phyloP scores from a whole-genome alignment of 2,329 filamentous ascomycete species.

The Colletotrichum viniferum region DNA sequence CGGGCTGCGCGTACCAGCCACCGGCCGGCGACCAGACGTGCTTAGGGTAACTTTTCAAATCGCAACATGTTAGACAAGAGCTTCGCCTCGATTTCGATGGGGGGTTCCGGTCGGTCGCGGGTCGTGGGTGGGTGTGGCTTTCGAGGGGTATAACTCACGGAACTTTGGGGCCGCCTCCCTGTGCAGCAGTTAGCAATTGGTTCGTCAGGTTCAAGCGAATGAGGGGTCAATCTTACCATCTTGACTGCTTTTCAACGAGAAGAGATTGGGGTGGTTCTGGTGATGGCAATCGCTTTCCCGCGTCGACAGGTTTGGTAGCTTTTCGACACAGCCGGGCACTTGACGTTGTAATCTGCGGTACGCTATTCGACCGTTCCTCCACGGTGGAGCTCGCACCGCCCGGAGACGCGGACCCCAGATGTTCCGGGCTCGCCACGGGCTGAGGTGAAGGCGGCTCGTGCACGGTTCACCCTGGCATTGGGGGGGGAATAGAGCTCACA shows the following conservation, averaged over 20 bases:
- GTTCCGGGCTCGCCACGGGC: not conserved
- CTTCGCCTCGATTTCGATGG: conserved; percentile 22
- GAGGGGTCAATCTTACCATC: conserved; percentile 54
- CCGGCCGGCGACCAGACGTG: conserved; percentile 99
- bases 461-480: conserved; percentile 1
- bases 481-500: conserved; percentile 30
- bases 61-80: conserved; percentile 5
- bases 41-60: conserved; percentile 79
- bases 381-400: not conserved
- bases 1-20: conserved; percentile 95
- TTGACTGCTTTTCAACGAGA: conserved; percentile 47
- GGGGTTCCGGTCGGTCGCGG: not conserved
- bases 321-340: not conserved
- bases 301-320: conserved; percentile 13
- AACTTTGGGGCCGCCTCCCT: conserved; percentile 78
- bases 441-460: conserved; percentile 1
- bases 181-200: conserved; percentile 42
- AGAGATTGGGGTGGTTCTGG: conserved; percentile 22
- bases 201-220: not conserved
- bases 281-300: conserved; percentile 25
- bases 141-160: conserved; percentile 49
- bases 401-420: conserved; percentile 13
- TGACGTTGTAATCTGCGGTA: conserved; percentile 15
- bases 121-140: not conserved
- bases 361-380: not conserved